Conservation (phyloP, 306 rosid genomes). For the Fragaria ananassa region DNA sequence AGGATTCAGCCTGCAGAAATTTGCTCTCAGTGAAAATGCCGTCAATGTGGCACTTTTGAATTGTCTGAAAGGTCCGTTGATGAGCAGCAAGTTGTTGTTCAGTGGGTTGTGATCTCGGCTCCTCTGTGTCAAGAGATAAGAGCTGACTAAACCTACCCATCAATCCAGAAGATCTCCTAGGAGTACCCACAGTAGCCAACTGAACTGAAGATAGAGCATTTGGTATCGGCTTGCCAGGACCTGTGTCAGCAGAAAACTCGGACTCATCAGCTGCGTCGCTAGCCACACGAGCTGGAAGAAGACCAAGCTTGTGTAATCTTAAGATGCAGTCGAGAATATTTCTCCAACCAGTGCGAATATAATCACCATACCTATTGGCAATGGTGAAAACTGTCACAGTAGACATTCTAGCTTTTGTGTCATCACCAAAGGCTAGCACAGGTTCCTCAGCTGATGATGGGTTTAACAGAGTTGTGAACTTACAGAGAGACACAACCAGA, state of each 20-base stretch:
- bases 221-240: conserved; percentile 66
- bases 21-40: conserved; percentile 93
- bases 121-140: conserved; percentile 93
- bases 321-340: conserved; percentile 94
- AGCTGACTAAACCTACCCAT: conserved; percentile 99
- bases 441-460: conserved; percentile 88
- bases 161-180: conserved; percentile 91
- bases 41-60: conserved; percentile 90
- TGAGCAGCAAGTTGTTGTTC: conserved; percentile 99
- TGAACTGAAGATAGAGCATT: conserved; percentile 82
- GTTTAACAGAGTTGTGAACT: conserved; percentile 89
- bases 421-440: conserved; percentile 91
- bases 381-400: conserved; percentile 89
- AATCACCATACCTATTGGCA: conserved; percentile 94
- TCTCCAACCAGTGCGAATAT: conserved; percentile 95
- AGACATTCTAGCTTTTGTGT: conserved; percentile 93
- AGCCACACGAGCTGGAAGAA: conserved; percentile 97
- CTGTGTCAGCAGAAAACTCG: conserved; percentile 72
- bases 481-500: conserved; percentile 95
- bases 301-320: conserved; percentile 93
- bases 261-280: conserved; percentile 93
- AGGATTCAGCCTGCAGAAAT: conserved; percentile 93
- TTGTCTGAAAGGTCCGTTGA: conserved; percentile 89
- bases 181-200: conserved; percentile 75
- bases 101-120: conserved; percentile 97